phyloP scores from a whole-genome alignment of 805 yeast species.

The Ogataea henricii region DNA sequence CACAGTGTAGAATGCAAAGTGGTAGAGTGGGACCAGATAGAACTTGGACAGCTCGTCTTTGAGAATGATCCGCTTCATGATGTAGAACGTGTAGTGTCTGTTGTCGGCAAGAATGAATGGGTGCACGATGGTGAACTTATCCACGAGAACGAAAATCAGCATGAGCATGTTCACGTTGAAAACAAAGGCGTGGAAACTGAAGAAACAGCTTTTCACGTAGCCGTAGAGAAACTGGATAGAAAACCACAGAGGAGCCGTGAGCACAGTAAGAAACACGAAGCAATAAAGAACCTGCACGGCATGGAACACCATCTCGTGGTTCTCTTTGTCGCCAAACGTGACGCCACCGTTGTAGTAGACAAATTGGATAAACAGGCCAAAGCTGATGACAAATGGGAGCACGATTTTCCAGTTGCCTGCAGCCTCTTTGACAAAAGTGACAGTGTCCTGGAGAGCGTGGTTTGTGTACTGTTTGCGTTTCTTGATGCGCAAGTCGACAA shows the following conservation, averaged over 20 bases:
- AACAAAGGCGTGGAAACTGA: conserved; percentile 21
- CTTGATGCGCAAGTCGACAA: conserved; percentile 52
- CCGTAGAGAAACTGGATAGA: conserved; percentile 41
- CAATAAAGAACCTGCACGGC: conserved; percentile 83
- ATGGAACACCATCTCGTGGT: conserved; percentile 74
- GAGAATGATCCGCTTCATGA: conserved; percentile 68
- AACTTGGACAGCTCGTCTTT: conserved; percentile 48
- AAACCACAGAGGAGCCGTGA: conserved; percentile 77
- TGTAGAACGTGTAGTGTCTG: conserved; percentile 88
- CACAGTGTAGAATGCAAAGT: conserved; percentile 44
- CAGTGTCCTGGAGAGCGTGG: conserved; percentile 28
- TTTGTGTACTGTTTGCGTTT: conserved; percentile 32
- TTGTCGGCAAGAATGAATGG: conserved; percentile 93
- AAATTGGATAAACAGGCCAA: conserved; percentile 56
- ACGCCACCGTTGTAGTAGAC: conserved; percentile 75
- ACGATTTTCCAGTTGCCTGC: conserved; percentile 33
- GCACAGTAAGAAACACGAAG: conserved; percentile 56
- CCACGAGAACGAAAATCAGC: conserved; percentile 47
- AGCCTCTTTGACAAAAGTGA: conserved; percentile 32
- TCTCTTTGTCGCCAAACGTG: conserved; percentile 88
- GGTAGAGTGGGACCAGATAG: conserved; percentile 67
- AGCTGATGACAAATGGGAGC: conserved; percentile 56
- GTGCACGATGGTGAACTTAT: conserved; percentile 72
- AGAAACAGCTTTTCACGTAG: conserved; percentile 40
- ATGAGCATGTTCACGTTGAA: conserved; percentile 28